Conservation (phyloP, 768 basidiomycete genomes). For the Termitomyces sp. region DNA sequence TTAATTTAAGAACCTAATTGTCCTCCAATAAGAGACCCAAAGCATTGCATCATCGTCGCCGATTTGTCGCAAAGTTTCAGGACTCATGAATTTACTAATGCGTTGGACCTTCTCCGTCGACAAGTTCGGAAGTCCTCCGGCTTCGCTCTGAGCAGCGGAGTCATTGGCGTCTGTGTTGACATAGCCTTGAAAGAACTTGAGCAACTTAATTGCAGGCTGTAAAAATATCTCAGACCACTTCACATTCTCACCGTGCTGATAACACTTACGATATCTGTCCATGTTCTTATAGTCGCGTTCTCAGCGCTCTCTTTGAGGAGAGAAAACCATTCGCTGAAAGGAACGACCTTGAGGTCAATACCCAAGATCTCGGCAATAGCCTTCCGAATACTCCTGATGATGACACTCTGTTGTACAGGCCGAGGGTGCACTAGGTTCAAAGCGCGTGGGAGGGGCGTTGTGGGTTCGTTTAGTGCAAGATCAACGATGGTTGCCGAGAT, state of each 20-base stretch:
- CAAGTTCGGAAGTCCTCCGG: slow-evolving; percentile 8
- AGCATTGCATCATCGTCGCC: background rate
- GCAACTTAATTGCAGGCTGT: slow-evolving; percentile 31
- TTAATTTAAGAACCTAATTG: background rate
- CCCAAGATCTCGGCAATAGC: slow-evolving; percentile 2
- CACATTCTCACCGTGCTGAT: background rate
- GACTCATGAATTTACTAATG: background rate
- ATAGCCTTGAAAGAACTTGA: slow-evolving; percentile 28
- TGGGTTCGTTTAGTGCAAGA: slow-evolving; percentile 20
- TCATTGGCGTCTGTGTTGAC: slow-evolving; percentile 5
- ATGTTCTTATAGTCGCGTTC: background rate
- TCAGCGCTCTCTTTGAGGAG: slow-evolving; percentile 8
- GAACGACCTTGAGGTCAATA: slow-evolving; percentile 1
- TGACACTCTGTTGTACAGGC: slow-evolving; percentile 22
- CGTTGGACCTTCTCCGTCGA: slow-evolving; percentile 5
- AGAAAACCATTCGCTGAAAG: slow-evolving; percentile 17
- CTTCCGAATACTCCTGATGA: slow-evolving; percentile 4
- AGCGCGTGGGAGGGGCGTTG: slow-evolving; percentile 12
- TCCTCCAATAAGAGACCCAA: slow-evolving; percentile 11
- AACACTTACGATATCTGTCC: slow-evolving; percentile 5
- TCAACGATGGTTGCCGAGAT: slow-evolving; percentile 25
- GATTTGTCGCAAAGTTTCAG: slow-evolving; percentile 2
- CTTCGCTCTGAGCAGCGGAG: background rate
- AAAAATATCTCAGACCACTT: background rate
- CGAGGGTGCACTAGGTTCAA: slow-evolving; percentile 32